A percentile compares a stretch with the other conserved stretches of the same genome.
These are phyloP conservation scores for Trichopus zeylanicus DNA, from an alignment of 116 monocot species.

Conservation along the genomic window DNA sequence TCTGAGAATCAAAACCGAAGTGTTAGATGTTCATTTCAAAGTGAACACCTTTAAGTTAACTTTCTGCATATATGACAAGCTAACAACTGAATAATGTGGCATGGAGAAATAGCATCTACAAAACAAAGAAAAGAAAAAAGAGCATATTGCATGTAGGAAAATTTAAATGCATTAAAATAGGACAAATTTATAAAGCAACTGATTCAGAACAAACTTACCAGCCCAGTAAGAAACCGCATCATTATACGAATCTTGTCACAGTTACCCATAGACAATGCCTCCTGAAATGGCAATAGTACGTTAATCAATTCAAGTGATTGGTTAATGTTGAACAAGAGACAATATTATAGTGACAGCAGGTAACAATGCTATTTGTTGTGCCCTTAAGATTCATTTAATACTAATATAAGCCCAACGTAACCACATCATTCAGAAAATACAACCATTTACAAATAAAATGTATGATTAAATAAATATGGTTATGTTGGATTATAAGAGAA, in stretches of 20 bases:
- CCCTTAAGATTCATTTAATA: neutral
- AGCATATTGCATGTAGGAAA: constrained; percentile 1
- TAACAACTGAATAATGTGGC: neutral
- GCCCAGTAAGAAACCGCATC: constrained; percentile 56
- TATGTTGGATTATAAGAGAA: too few species aligned
- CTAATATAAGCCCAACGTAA: neutral
- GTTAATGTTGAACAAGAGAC: too few species aligned
- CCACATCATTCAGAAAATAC: too few species aligned
- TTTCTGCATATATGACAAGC: neutral
- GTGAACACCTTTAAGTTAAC: too few species aligned
- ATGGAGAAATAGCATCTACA: neutral
- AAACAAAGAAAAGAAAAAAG: neutral
- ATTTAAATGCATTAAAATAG: neutral
- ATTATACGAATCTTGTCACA: constrained; percentile 64
- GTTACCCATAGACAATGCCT: constrained; percentile 48
- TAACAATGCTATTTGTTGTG: neutral
- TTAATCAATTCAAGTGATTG: too few species aligned
- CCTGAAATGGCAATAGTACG: constrained; percentile 30
- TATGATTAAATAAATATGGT: too few species aligned
- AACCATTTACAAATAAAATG: neutral
- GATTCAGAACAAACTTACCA: constrained; percentile 39
- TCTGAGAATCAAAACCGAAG: too few species aligned
- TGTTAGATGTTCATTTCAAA: too few species aligned
- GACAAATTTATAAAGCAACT: neutral
- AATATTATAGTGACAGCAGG: neutral